Evolutionary conservation across 2,329 filamentous ascomycete species (phyloP).

Genomic region (Penicillium sp.): DNA sequence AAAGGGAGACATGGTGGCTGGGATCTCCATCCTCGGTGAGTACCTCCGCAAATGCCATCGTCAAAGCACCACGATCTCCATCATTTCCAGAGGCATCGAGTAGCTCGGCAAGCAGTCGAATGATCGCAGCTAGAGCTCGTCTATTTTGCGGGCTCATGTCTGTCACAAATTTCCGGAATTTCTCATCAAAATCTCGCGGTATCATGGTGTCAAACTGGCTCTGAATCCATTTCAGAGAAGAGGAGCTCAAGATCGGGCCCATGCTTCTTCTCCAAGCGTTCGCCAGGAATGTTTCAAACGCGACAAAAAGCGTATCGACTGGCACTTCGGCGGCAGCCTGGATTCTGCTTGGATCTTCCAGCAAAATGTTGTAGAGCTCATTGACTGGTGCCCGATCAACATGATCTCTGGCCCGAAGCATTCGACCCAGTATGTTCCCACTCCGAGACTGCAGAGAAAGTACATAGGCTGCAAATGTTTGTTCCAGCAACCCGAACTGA

Average conservation of each 20-base stretch:
- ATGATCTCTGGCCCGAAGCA: constrained; percentile 64
- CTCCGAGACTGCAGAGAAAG: constrained; percentile 79
- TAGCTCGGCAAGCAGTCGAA: constrained; percentile 82
- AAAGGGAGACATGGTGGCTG: constrained; percentile 78
- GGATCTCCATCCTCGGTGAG: constrained; percentile 74
- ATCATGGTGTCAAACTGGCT: constrained; percentile 42
- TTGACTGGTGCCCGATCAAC: constrained; percentile 81
- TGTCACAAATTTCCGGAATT: constrained; percentile 52
- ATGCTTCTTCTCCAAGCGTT: constrained; percentile 87
- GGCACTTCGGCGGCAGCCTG: constrained; percentile 71
- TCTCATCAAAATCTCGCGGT: constrained; percentile 53
- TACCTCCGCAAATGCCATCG: constrained; percentile 82
- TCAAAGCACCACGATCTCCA: constrained; percentile 82
- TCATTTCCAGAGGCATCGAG: constrained; percentile 89
- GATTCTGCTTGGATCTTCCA: constrained; percentile 77
- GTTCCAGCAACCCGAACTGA: constrained; percentile 71
- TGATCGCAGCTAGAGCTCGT: constrained; percentile 76
- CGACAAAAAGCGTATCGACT: constrained; percentile 81
- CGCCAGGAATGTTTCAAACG: constrained; percentile 89
- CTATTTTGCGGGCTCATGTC: constrained; percentile 59
- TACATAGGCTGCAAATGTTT: constrained; percentile 80
- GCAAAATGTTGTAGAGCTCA: constrained; percentile 82
- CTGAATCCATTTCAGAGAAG: constrained; percentile 72
- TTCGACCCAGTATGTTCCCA: constrained; percentile 78
- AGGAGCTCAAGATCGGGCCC: constrained; percentile 73